Conservation (phyloP, 164 flowering plant species). For the Aristolochia californica region DNA sequence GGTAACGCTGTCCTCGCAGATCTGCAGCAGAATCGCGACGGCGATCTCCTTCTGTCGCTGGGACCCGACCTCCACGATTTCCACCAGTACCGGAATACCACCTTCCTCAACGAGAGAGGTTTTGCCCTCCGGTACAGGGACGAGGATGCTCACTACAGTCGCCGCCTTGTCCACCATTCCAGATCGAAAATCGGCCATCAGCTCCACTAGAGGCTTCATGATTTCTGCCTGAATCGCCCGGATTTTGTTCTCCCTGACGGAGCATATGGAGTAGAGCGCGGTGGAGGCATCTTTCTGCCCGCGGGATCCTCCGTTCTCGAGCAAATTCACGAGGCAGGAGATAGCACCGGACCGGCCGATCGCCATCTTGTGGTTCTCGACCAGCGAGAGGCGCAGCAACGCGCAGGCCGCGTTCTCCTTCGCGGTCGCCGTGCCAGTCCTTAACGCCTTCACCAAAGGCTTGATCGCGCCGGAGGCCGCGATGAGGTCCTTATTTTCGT, state of each 20-base stretch:
- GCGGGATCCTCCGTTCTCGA: slow-evolving; percentile 49
- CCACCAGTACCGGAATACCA: slow-evolving; percentile 84
- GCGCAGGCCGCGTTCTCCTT: slow-evolving; percentile 91
- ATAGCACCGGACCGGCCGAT: slow-evolving; percentile 91
- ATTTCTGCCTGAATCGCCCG: slow-evolving; percentile 59
- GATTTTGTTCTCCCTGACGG: slow-evolving; percentile 60
- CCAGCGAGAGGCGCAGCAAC: slow-evolving; percentile 58
- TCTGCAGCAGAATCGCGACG: slow-evolving; percentile 40
- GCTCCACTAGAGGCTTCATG: slow-evolving; percentile 66
- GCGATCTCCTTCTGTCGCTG: slow-evolving; percentile 82
- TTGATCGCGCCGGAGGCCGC: slow-evolving; percentile 61
- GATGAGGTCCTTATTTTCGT: slow-evolving; percentile 59
- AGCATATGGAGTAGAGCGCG: slow-evolving; percentile 62
- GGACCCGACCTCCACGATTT: slow-evolving; percentile 70
- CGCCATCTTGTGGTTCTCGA: slow-evolving; percentile 45
- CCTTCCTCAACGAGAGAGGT: slow-evolving; percentile 68
- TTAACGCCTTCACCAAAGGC: slow-evolving; percentile 58
- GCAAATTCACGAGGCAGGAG: slow-evolving; percentile 49
- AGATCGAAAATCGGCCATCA: slow-evolving; percentile 75
- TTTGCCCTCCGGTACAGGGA: slow-evolving; percentile 40
- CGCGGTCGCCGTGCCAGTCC: slow-evolving; percentile 52
- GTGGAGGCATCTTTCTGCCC: slow-evolving; percentile 87
- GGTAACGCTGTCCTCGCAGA: slow-evolving; percentile 50
- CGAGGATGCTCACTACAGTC: slow-evolving; percentile 45
- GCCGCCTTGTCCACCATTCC: slow-evolving; percentile 89